Base-by-base conservation (phyloP, 2,329 filamentous ascomycete genomes). In the Aspergillus sp. region DNA sequence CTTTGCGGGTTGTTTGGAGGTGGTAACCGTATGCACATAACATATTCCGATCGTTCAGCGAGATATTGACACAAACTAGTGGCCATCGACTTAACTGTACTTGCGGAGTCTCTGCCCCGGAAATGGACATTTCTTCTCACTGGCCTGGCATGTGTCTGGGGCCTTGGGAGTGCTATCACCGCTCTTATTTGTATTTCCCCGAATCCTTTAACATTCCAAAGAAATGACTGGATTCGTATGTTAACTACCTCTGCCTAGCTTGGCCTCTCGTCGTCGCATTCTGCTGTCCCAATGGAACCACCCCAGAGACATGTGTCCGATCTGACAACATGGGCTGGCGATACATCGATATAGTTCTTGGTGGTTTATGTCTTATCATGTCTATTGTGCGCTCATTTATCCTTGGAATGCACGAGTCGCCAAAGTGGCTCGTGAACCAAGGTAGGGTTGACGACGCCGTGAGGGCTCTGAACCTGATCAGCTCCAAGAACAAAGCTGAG, bases 341-440 rank as follows among this genome's bases (percentile, higher is more conserved):
- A 40, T 85, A 85, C 63, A 74, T 85, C 13, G 83, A 80, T 77
- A 84, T 79, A 63, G 75, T 81, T 0, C 78, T 74, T 12, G 82
- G 83, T 24, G 74, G 77, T 4, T 75, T 86, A 15, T 82, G 84
- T n/a, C 77, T 86, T 27, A 70, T 80, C 49, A 80, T 84, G 75
- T 77, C 73, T 33, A 70, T 84, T 39, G 68, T 78, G 2, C 82
- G 83, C n/a, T 72, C 85, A 22, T 81, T 80, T 4, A 68, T 85
- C 46, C 80, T 86, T 56, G 76, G 77, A 1, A 73, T 86, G 27
- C 75, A 79, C 45, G 82, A 86, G 63, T 84, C 83, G 0, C 83
- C 83, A 7, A 85, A 84, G 59, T 85, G 79, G 59, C 76, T 85
- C 4, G 68, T 86, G 12, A 75, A 79, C 34, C 79, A 84, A 61